Percentiles rank a stretch among this genome's conserved stretches.
Evolutionary conservation across 2,329 filamentous ascomycete species (phyloP).

Genomic region (Ophiosphaerella herpotricha): DNA sequence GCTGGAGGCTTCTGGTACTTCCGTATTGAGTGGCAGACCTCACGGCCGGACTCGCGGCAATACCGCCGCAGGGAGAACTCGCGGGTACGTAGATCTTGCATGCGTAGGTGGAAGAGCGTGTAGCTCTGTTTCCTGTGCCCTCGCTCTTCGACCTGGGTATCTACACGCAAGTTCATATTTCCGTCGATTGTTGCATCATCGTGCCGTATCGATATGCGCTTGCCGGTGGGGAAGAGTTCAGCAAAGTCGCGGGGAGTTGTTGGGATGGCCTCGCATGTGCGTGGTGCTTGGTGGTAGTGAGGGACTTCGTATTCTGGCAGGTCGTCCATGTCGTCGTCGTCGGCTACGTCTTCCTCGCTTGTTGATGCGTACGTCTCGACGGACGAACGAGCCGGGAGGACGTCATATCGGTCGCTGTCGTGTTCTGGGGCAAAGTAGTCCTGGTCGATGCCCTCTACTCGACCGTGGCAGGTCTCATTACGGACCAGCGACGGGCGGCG

Average conservation of each 20-base stretch:
- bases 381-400: constrained; percentile 57
- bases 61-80: constrained; percentile 92
- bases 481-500: constrained; percentile 33
- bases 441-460: constrained; percentile 30
- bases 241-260: constrained; percentile 83
- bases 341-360: constrained; percentile 63
- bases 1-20: constrained; percentile 64
- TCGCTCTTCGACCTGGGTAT: constrained; percentile 69
- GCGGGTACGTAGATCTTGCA: constrained; percentile 85
- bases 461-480: constrained; percentile 37
- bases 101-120: constrained; percentile 89
- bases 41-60: constrained; percentile 87
- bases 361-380: constrained; percentile 81
- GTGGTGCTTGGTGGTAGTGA: constrained; percentile 64
- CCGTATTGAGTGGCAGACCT: constrained; percentile 83
- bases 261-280: constrained; percentile 69
- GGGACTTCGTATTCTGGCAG: constrained; percentile 61
- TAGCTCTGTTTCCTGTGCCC: constrained; percentile 66
- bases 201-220: constrained; percentile 81
- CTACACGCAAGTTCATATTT: constrained; percentile 94
- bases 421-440: constrained; percentile 28
- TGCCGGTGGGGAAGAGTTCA: constrained; percentile 81
- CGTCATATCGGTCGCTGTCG: constrained; percentile 16
- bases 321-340: constrained; percentile 50
- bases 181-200: constrained; percentile 89